phyloP scores from a whole-genome alignment of 306 rosid genomes.

The Vigna unguiculata region DNA sequence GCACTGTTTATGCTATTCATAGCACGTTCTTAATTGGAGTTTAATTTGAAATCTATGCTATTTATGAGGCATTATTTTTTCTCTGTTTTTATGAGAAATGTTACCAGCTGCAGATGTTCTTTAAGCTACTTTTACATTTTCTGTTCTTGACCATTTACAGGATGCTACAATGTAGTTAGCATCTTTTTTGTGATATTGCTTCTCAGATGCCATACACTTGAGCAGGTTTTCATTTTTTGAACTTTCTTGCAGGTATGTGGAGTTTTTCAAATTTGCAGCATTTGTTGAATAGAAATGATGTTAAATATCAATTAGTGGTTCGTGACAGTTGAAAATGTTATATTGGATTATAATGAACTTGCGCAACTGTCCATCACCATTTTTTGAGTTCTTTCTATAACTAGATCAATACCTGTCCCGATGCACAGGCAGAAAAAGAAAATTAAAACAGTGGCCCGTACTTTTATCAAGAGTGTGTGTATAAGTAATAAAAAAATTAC shows the following conservation, averaged over 20 bases:
- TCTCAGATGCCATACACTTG: conserved; percentile 35
- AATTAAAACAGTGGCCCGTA: background rate
- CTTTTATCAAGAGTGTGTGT: background rate
- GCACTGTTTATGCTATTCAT: conserved; percentile 10
- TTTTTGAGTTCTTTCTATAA: conserved; percentile 45
- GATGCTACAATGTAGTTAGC: conserved; percentile 10
- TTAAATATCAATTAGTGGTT: conserved; percentile 56
- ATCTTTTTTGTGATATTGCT: conserved; percentile 9
- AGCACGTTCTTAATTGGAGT: background rate
- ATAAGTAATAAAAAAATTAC: background rate
- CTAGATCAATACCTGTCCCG: background rate
- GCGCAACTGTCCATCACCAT: conserved; percentile 45
- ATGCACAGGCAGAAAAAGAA: background rate
- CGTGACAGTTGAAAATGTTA: conserved; percentile 49
- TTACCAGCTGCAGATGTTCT: conserved; percentile 15
- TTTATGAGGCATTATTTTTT: background rate
- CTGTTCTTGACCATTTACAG: conserved; percentile 16
- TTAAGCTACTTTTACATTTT: background rate
- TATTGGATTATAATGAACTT: conserved; percentile 49
- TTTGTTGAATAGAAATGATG: conserved; percentile 60
- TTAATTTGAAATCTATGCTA: too few relatives aligned
- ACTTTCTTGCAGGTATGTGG: conserved; percentile 58
- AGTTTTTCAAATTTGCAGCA: conserved; percentile 59
- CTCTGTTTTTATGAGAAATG: background rate
- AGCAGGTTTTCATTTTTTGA: conserved; percentile 41